Percentiles rank a stretch among this genome's conserved stretches.
These are phyloP conservation scores for Malus asiatica DNA, from an alignment of 306 rosid species.

Conservation along the genomic window DNA sequence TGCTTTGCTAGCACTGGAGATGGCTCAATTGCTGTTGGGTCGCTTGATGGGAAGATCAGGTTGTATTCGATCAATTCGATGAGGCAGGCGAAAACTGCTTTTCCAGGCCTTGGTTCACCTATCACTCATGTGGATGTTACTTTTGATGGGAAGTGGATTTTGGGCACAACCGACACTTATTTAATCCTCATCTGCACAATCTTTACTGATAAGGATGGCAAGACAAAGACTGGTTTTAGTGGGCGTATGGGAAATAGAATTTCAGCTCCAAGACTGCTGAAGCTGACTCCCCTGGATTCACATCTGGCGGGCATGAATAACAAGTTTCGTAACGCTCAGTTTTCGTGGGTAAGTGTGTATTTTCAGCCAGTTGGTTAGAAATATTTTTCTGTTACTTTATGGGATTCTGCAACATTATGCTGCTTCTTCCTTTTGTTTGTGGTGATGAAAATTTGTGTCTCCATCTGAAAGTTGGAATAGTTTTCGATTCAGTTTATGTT, in stretches of 20 bases:
- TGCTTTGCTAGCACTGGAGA: slow-evolving; percentile 96
- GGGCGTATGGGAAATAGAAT: slow-evolving; percentile 95
- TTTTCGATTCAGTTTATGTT: background rate
- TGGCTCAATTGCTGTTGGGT: slow-evolving; percentile 93
- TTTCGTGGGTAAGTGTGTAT: slow-evolving; percentile 72
- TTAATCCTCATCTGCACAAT: slow-evolving; percentile 72
- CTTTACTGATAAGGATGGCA: slow-evolving; percentile 82
- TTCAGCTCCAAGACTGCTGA: slow-evolving; percentile 89
- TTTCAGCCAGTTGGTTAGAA: background rate
- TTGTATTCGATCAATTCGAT: slow-evolving; percentile 75
- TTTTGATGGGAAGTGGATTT: slow-evolving; percentile 90
- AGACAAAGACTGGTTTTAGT: slow-evolving; percentile 67
- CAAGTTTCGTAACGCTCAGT: slow-evolving; percentile 85
- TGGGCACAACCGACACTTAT: slow-evolving; percentile 86
- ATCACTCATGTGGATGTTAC: slow-evolving; percentile 93
- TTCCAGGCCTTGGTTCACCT: slow-evolving; percentile 97
- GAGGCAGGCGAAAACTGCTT: slow-evolving; percentile 91
- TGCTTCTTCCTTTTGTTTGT: background rate
- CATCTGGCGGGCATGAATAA: slow-evolving; percentile 82
- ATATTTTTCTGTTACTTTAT: background rate
- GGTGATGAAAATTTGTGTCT: background rate
- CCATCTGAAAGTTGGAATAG: background rate
- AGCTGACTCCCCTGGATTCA: slow-evolving; percentile 88
- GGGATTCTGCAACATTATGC: background rate
- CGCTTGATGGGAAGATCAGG: slow-evolving; percentile 90